Evolutionary conservation across 192 early-diverging fungal genomes (phyloP).

Genomic region (Diversispora eburnea): DNA sequence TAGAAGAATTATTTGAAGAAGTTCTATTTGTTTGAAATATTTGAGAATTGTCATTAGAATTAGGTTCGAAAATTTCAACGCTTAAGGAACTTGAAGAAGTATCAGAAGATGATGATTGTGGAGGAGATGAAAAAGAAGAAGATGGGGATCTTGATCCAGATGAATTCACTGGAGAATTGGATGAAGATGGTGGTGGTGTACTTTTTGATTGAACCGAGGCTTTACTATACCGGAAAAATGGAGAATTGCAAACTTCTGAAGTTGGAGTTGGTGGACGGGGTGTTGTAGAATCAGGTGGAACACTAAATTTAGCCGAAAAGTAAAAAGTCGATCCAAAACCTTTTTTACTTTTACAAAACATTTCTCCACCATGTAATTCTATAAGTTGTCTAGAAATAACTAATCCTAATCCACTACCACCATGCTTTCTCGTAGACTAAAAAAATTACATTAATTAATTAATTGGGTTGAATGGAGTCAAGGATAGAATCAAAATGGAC

Average conservation of each 20-base stretch:
- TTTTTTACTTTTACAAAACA: constrained; percentile 65
- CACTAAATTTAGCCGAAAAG: constrained; percentile 60
- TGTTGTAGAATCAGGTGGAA: constrained; percentile 35
- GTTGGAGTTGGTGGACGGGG: constrained; percentile 47
- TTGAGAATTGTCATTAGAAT: neutral
- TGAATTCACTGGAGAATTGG: neutral
- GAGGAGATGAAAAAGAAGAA: constrained; percentile 15
- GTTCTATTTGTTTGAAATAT: neutral
- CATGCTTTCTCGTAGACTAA: constrained; percentile 70
- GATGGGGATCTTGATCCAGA: neutral
- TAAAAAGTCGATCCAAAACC: constrained; percentile 72
- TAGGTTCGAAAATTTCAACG: neutral
- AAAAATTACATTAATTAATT: neutral
- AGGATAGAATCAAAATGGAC: too few relatives aligned
- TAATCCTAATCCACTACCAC: constrained; percentile 81
- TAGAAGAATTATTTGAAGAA: neutral
- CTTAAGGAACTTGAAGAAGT: too few relatives aligned
- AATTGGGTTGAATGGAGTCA: neutral
- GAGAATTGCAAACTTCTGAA: constrained; percentile 25
- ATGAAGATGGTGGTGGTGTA: constrained; percentile 13
- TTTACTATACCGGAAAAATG: constrained; percentile 14
- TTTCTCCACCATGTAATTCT: constrained; percentile 72
- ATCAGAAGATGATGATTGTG: too few relatives aligned
- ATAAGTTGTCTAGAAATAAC: constrained; percentile 75
- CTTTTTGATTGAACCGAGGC: constrained; percentile 1